Evolutionary conservation across 192 early-diverging fungal genomes (phyloP).

Genomic region (Backusella macrospora): DNA sequence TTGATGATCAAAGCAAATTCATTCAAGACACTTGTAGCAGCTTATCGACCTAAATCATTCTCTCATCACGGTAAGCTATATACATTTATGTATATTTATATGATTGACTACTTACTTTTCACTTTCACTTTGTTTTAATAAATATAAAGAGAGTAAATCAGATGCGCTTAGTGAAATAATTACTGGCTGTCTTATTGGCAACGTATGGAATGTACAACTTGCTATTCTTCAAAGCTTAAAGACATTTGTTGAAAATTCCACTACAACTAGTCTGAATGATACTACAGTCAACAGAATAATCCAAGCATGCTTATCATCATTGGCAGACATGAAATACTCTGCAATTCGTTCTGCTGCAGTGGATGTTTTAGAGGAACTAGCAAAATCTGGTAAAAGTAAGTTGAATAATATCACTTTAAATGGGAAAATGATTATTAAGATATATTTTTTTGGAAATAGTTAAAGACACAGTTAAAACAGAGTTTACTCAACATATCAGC

Average conservation of each 20-base stretch:
- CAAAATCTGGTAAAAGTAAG: constrained; percentile 12
- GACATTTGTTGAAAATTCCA: constrained; percentile 49
- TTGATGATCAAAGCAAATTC: constrained; percentile 69
- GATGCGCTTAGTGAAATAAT: constrained; percentile 48
- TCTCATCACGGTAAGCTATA: constrained; percentile 55
- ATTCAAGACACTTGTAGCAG: constrained; percentile 63
- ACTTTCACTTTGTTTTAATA: background rate
- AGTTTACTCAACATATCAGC: background rate
- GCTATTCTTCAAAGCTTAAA: constrained; percentile 70
- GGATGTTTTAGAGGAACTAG: constrained; percentile 34
- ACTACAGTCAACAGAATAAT: constrained; percentile 41
- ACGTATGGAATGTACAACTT: constrained; percentile 85
- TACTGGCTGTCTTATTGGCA: constrained; percentile 54
- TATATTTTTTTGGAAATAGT: constrained; percentile 11
- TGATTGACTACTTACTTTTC: background rate
- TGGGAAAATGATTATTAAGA: background rate
- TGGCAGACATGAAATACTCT: constrained; percentile 67
- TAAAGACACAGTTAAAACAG: background rate
- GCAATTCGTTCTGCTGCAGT: constrained; percentile 63
- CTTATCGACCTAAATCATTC: constrained; percentile 50
- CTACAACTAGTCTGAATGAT: background rate
- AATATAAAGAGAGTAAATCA: constrained; percentile 19
- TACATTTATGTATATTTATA: background rate
- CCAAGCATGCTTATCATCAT: constrained; percentile 46
- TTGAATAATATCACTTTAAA: background rate